These are phyloP conservation scores for Eutrema heterophyllum DNA, from an alignment of 345 rosid genomes.

Conservation along the genomic window DNA sequence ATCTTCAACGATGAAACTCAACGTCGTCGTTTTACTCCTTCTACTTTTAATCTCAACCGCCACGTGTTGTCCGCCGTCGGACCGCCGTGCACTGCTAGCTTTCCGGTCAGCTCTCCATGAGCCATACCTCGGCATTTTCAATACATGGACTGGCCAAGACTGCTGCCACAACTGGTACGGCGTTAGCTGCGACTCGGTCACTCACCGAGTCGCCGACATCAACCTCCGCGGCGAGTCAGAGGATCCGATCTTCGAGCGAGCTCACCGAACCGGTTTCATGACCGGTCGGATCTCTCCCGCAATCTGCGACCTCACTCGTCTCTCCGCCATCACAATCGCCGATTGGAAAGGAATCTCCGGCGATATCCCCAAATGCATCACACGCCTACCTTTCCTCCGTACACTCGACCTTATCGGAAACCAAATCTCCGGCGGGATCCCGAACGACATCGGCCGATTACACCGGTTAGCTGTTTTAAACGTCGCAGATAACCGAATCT, in stretches of 20 bases:
- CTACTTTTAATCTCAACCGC: conserved; percentile 34
- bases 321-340: conserved; percentile 65
- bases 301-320: conserved; percentile 55
- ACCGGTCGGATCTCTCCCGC: conserved; percentile 64
- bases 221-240: conserved; percentile 90
- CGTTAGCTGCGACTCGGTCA: conserved; percentile 65
- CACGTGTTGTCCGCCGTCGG: conserved; percentile 65
- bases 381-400: conserved; percentile 61
- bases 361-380: conserved; percentile 61
- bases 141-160: conserved; percentile 73
- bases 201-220: conserved; percentile 71
- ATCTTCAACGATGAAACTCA: conserved; percentile 15
- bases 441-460: conserved; percentile 54
- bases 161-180: conserved; percentile 95
- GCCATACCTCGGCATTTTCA: conserved; percentile 67
- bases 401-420: conserved; percentile 73
- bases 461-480: conserved; percentile 66
- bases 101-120: conserved; percentile 67
- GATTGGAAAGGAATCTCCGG: conserved; percentile 95
- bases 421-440: conserved; percentile 56
- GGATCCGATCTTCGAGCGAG: conserved; percentile 65
- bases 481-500: conserved; percentile 64
- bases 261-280: conserved; percentile 71
- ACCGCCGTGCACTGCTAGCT: conserved; percentile 61
- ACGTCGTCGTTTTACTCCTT: conserved; percentile 28